phyloP scores from a whole-genome alignment of 75 land plant species.

The Pinus taeda region DNA sequence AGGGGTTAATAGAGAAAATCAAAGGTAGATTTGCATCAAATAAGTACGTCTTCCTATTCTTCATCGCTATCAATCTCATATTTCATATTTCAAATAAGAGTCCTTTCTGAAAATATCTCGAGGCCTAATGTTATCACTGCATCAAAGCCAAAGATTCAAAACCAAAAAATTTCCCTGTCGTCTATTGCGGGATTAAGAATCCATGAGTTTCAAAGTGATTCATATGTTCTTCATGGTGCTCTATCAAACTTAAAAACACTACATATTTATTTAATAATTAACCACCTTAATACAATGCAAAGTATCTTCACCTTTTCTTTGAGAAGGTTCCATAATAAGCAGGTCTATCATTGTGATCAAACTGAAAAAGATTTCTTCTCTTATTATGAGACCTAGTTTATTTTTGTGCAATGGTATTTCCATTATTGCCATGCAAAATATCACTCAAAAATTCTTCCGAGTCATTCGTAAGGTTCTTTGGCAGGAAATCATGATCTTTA shows the following conservation, averaged over 20 bases:
- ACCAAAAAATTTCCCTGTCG: neutral
- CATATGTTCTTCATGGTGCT: neutral
- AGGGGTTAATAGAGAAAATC: too few species aligned
- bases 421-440: constrained; percentile 8
- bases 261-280: neutral
- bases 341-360: constrained; percentile 87
- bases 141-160: neutral
- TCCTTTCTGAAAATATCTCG: constrained; percentile 77
- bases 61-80: constrained; percentile 98
- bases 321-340: constrained; percentile 92
- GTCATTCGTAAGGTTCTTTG: constrained; percentile 29
- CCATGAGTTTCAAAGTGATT: neutral
- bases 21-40: too few species aligned
- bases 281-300: neutral
- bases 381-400: constrained; percentile 8
- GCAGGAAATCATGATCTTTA: constrained; percentile 17
- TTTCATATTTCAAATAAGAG: constrained; percentile 88
- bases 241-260: too few species aligned
- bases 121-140: constrained; percentile 61
- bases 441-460: constrained; percentile 20
- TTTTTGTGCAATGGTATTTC: constrained; percentile 2
- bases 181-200: neutral
- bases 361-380: constrained; percentile 78
- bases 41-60: constrained; percentile 96
- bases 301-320: constrained; percentile 56